Evolutionary conservation across 495 filamentous ascomycete species (phyloP), one percentile per base, ranked within the genome.

Genomic region (Daldinia loculata): DNA sequence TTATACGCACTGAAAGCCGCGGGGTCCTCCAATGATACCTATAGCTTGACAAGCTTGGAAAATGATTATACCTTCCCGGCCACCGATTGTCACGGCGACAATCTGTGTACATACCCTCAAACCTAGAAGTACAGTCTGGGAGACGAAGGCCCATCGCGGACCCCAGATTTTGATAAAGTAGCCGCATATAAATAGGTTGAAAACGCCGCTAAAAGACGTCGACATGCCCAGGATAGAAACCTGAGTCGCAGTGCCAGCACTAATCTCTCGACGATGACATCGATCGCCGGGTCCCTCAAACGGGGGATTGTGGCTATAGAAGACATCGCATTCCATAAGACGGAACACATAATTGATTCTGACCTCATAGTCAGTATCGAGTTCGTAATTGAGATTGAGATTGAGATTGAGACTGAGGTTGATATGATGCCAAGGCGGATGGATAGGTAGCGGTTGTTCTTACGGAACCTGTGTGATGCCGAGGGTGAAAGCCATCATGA

Each of bases 401-500:
- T 30, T 30, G 29, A 8, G 7, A 32, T 32, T 32, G 30, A 9
- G 6, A 32, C 9, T 29, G 7, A 32, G 32, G 12, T 34, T 11
- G 32, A 36, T 14, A 14, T 36, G 12, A 36, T 36, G 14, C 39
- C 19, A 11, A 9, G 43, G 45, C 38, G 39, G 24, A 48, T 34
- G 17, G n/a, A 7, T 39, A 48, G 19, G 12, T 32, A 5, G 22
- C 26, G 5, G 36, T 30, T 56, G 17, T 12, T 43, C 81, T 77
- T 74, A 87, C 81, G 87, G 86, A 24, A 88, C 85, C 66, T 89
- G 87, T 2, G 87, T 89, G 56, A 85, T 83, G 64, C 82, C 85
- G 61, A 88, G 87, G 6, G 86, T 84, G 15, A 88, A 78, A 2
- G 85, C 81, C 63, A 89, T 84, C 30, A 88, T 76, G 64, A 88